These are phyloP conservation scores for Triangularia verruculosa DNA, from an alignment of 2,329 filamentous ascomycete species.

Conservation along the genomic window DNA sequence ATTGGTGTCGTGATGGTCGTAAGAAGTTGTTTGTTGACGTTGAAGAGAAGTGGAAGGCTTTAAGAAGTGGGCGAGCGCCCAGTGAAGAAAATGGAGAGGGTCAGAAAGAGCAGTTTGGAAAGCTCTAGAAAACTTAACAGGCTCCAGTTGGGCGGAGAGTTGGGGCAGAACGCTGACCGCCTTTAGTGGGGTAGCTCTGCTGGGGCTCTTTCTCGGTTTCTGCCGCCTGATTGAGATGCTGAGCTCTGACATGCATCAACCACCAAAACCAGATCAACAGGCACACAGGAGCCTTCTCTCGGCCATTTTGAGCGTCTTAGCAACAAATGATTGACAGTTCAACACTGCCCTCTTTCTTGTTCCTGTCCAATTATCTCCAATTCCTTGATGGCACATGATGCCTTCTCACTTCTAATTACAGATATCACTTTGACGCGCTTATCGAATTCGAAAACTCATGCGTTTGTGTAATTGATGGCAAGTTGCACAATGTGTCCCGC, in stretches of 20 bases:
- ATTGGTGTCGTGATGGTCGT: conserved; percentile 4
- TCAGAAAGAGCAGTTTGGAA: conserved; percentile 24
- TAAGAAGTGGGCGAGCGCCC: conserved; percentile 14
- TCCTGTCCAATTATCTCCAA: not conserved
- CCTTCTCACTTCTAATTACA: too few species aligned
- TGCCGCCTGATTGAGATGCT: not conserved
- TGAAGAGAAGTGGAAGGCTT: conserved; percentile 4
- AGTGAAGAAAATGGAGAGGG: conserved; percentile 20
- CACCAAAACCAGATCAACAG: not conserved
- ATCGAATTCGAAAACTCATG: not conserved
- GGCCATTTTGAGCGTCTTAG: not conserved
- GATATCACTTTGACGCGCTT: too few species aligned
- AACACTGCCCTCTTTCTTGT: not conserved
- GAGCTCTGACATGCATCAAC: not conserved
- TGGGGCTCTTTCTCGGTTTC: not conserved
- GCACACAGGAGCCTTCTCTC: not conserved
- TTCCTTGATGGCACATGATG: too few species aligned
- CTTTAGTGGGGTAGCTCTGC: conserved; percentile 21
- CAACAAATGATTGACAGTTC: not conserved
- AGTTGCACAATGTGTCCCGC: not conserved
- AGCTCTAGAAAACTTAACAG: conserved; percentile 30
- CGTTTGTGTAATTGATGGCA: not conserved
- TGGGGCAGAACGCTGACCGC: conserved; percentile 24
- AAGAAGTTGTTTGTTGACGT: conserved; percentile 6
- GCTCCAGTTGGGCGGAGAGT: conserved; percentile 26